These are phyloP conservation scores for Cordyceps pruinosa DNA, from an alignment of 2,329 filamentous ascomycete species.

Conservation along the genomic window DNA sequence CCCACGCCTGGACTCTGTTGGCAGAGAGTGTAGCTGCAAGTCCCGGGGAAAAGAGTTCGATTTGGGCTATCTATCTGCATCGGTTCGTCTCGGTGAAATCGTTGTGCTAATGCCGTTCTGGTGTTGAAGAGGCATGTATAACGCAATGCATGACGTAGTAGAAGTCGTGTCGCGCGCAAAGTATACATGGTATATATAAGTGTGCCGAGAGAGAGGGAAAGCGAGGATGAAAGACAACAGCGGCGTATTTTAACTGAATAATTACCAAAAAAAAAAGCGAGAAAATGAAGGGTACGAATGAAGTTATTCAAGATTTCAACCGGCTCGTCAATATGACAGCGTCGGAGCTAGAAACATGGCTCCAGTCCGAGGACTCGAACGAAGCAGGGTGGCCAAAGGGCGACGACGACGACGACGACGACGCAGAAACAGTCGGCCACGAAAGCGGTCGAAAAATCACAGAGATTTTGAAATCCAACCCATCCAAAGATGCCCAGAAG, in stretches of 20 bases:
- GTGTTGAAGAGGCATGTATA: background rate
- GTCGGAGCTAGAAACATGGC: conserved; percentile 54
- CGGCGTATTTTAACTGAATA: background rate
- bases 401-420: conserved; percentile 44
- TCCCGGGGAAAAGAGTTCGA: background rate
- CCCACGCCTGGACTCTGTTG: too few relatives aligned
- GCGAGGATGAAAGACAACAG: background rate
- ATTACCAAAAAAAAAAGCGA: background rate
- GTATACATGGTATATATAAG: too few relatives aligned
- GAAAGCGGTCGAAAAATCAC: conserved; percentile 58
- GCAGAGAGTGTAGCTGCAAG: too few relatives aligned
- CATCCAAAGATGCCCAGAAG: conserved; percentile 45
- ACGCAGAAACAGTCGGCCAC: conserved; percentile 57
- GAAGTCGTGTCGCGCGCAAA: background rate
- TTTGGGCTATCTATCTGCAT: background rate
- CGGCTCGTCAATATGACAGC: conserved; percentile 60
- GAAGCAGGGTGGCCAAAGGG: conserved; percentile 55
- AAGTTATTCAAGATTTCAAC: conserved; percentile 52
- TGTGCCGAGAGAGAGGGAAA: background rate
- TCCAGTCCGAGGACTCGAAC: conserved; percentile 50
- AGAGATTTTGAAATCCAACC: conserved; percentile 55
- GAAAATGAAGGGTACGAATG: conserved; percentile 22
- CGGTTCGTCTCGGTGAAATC: background rate
- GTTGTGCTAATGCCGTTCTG: background rate
- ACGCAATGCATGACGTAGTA: conserved; percentile 3